phyloP scores from a whole-genome alignment of 1,139 yeast genomes.

The Hyphopichia fennica region DNA sequence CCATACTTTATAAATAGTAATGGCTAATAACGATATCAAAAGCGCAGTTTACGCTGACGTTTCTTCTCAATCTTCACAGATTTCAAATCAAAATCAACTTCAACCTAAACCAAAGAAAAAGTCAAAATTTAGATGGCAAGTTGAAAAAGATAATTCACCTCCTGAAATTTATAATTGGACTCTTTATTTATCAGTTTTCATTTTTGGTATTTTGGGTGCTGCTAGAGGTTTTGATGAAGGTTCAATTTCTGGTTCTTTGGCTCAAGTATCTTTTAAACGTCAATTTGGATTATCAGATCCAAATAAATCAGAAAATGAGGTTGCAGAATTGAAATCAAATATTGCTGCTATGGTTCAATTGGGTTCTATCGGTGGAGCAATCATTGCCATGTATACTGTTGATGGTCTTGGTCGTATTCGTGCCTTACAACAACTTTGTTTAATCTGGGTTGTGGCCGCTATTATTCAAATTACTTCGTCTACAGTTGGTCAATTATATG shows the following conservation, averaged over 20 bases:
- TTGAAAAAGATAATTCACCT: constrained; percentile 40
- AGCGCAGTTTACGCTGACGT: too few relatives aligned
- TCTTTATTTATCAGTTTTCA: constrained; percentile 46
- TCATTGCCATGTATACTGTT: constrained; percentile 49
- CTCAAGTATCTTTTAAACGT: constrained; percentile 41
- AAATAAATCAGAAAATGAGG: constrained; percentile 28
- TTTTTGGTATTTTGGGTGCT: constrained; percentile 59
- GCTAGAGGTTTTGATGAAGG: constrained; percentile 68
- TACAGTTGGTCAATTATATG: constrained; percentile 48
- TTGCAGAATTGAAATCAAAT: constrained; percentile 52
- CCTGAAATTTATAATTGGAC: constrained; percentile 49
- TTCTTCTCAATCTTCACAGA: neutral
- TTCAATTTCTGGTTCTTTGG: constrained; percentile 41
- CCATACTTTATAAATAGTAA: too few relatives aligned
- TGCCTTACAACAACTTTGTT: constrained; percentile 46
- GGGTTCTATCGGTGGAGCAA: constrained; percentile 58
- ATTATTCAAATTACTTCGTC: constrained; percentile 49
- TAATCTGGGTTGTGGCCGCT: constrained; percentile 47
- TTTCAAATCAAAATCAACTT: neutral
- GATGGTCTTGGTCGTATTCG: constrained; percentile 58
- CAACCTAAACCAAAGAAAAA: constrained; percentile 4
- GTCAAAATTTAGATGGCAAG: constrained; percentile 19
- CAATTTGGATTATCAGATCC: constrained; percentile 49
- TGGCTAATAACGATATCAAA: too few relatives aligned
- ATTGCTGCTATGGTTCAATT: constrained; percentile 63